Base-by-base conservation (phyloP, 805 yeast genomes). In the Kluyveromyces siamensis region DNA sequence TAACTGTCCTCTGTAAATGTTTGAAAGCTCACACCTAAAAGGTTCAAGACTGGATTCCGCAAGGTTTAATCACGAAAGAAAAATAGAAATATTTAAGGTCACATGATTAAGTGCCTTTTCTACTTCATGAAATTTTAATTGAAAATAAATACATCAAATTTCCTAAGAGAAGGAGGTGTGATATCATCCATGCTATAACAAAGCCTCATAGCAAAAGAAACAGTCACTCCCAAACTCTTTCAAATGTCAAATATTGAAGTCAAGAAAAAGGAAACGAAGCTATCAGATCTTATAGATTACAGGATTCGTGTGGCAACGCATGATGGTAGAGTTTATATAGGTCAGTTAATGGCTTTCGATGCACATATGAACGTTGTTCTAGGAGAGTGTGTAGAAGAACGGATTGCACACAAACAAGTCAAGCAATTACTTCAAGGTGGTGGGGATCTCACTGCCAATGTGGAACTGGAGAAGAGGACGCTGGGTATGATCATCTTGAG, bases 311-410 rank as follows among this genome's bases (percentile, higher is more conserved):
- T 88, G 21, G 73, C 82, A 27, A 79, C 91, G 1, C 65, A 79
- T n/a, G 97, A 91, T 67, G 83, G 84, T 6, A 75, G 95, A 40
- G 82, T 80, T 41, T 79, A 86, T 54, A 73, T 81, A 7, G 99
- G 99, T 1, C 82, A 81, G 52, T 73, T 91, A 47, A 67, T 90
- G 53, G 89, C 98, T 8, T 91, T 87, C 64, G 99, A 93, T 65
- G 83, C 83, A 61, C 85, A 84, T 62, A 82, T 90, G 83, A 91
- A 91, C 65, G 62, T 91, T 16, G 96, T 93, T 13, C 69, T 91
- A 33, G 76, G 85, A 11, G 93, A 90, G 54, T 79, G 93, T 40
- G 89, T 87, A 58, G 99, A 91, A 62, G 80, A 80, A 58, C 74
- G 97, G 54, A 67, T 82, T 10, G 81, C 95, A 5, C 82, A 80